A percentile compares a stretch with the other conserved stretches of the same genome.
Conservation (phyloP, 2,329 filamentous ascomycete species). For the Penicillium sp. region DNA sequence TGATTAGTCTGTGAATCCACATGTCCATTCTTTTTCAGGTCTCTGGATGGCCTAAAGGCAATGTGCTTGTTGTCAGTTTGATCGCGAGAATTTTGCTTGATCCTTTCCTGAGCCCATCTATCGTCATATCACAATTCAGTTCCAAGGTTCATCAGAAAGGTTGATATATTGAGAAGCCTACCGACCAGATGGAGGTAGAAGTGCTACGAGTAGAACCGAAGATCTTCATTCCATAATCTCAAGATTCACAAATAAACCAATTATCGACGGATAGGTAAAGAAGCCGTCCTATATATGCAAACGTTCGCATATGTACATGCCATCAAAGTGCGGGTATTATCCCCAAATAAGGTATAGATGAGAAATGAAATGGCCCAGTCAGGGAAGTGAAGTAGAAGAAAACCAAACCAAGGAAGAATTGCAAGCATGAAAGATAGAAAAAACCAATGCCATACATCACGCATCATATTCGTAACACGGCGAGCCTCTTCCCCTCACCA, state of each 20-base stretch:
- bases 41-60: no score
- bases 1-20: no score
- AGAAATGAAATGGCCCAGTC: constrained; percentile 7
- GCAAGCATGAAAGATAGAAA: not conserved
- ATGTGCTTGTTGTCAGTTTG: no score
- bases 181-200: no score
- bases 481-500: constrained; percentile 21
- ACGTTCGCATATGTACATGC: constrained; percentile 31
- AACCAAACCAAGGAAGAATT: not conserved
- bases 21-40: no score
- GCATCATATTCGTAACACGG: constrained; percentile 34
- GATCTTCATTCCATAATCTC: not conserved
- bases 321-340: constrained; percentile 20
- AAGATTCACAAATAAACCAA: not conserved
- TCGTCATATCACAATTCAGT: no score
- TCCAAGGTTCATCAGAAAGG: no score
- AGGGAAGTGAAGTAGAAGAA: constrained; percentile 4
- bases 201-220: not conserved
- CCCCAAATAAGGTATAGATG: constrained; percentile 9
- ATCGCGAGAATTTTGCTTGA: no score
- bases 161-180: no score
- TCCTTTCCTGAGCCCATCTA: no score
- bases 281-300: constrained; percentile 26
- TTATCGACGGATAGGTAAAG: constrained; percentile 1
- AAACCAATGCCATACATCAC: constrained; percentile 28